A percentile compares a stretch with the other conserved stretches of the same genome.
phyloP scores from a whole-genome alignment of 2,329 filamentous ascomycete species.

The Penicillium sp. region DNA sequence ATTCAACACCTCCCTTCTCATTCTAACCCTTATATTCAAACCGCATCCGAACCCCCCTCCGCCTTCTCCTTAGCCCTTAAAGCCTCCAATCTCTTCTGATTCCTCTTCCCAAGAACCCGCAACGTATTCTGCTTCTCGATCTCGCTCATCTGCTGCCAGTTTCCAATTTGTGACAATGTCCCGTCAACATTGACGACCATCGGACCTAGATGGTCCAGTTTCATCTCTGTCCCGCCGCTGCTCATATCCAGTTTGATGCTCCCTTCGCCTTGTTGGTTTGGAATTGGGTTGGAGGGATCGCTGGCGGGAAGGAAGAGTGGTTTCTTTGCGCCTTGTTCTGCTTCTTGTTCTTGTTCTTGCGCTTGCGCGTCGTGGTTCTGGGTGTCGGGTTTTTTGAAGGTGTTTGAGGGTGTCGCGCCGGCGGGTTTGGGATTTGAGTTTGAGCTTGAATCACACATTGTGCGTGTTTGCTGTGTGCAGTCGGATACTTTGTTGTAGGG shows the following conservation, averaged over 20 bases:
- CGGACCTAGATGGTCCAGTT: conserved; percentile 68
- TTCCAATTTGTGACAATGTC: conserved; percentile 66
- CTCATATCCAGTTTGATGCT: conserved; percentile 77
- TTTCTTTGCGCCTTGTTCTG: conserved; percentile 6
- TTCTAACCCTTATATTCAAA: background rate
- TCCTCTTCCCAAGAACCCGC: conserved; percentile 66
- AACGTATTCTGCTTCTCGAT: conserved; percentile 67
- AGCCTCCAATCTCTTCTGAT: conserved; percentile 60
- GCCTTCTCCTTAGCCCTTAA: conserved; percentile 44
- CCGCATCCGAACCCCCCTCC: background rate
- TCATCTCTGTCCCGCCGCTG: conserved; percentile 45
- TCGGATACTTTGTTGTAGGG: conserved; percentile 14
- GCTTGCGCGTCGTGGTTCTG: background rate
- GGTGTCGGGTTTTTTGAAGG: too few relatives aligned
- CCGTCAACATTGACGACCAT: conserved; percentile 73
- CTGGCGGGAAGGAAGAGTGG: conserved; percentile 65
- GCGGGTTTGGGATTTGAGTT: background rate
- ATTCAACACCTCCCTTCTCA: background rate
- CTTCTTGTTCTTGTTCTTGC: conserved; percentile 11
- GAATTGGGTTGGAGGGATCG: conserved; percentile 51
- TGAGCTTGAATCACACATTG: conserved; percentile 22
- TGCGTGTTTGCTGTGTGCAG: conserved; percentile 14
- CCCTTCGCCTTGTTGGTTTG: conserved; percentile 55
- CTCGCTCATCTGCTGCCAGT: conserved; percentile 71
- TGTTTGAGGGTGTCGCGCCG: too few relatives aligned